Conservation (phyloP, 2,329 filamentous ascomycete genomes). For the Arthrobotrys iridis region DNA sequence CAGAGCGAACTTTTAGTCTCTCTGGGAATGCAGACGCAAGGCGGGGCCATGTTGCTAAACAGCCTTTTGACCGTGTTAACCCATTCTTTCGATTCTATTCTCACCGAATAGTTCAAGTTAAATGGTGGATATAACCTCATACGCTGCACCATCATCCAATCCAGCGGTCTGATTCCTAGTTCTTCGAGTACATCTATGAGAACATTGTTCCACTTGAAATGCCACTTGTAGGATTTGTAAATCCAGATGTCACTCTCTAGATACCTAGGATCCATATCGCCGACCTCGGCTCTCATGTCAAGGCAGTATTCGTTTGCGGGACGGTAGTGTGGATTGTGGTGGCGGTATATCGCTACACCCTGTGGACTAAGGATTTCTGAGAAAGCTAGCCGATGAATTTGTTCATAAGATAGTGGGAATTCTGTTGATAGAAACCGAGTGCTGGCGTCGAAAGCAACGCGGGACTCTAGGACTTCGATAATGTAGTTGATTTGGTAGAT, state of each 20-base stretch:
- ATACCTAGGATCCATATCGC: neutral
- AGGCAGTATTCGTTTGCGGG: too few species aligned
- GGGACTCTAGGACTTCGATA: conserved; percentile 6
- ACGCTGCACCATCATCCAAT: neutral
- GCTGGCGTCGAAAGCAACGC: conserved; percentile 23
- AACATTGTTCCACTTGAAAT: conserved; percentile 1
- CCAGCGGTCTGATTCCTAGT: neutral
- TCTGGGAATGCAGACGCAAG: too few species aligned
- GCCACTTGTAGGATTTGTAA: neutral
- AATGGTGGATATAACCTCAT: neutral
- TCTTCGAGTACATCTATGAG: neutral
- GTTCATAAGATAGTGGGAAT: neutral
- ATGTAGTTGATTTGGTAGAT: conserved; percentile 7
- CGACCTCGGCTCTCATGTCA: too few species aligned
- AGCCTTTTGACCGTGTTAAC: neutral
- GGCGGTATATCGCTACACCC: too few species aligned
- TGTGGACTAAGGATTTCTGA: too few species aligned
- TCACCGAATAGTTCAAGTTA: neutral
- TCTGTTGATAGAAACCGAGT: neutral
- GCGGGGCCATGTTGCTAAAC: neutral
- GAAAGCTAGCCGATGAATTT: too few species aligned
- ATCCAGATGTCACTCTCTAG: neutral
- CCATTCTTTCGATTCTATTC: neutral
- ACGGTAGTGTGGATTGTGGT: too few species aligned
- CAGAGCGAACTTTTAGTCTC: neutral